These are phyloP conservation scores for Astrothelium subdiscretum DNA, from an alignment of 495 filamentous ascomycete species.

Conservation along the genomic window DNA sequence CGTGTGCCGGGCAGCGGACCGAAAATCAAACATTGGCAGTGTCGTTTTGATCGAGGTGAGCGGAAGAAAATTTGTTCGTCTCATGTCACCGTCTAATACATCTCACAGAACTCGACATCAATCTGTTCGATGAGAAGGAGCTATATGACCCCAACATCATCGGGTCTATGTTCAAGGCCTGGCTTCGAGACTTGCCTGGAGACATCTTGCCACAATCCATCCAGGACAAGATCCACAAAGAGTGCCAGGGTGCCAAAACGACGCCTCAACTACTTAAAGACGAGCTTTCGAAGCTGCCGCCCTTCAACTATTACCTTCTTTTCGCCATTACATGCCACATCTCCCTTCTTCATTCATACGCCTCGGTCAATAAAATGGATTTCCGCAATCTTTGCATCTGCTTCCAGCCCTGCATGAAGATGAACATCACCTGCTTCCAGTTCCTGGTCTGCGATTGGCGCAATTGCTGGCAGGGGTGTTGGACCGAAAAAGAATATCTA, in stretches of 20 bases:
- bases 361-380: conserved; percentile 89
- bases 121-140: conserved; percentile 70
- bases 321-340: conserved; percentile 93
- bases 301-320: conserved; percentile 90
- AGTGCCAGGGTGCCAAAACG: conserved; percentile 61
- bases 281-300: conserved; percentile 78
- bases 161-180: conserved; percentile 82
- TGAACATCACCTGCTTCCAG: conserved; percentile 81
- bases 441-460: conserved; percentile 87
- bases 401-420: conserved; percentile 89
- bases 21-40: conserved; percentile 78
- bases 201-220: conserved; percentile 74
- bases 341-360: conserved; percentile 71
- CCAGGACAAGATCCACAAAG: conserved; percentile 60
- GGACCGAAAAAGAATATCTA: conserved; percentile 71
- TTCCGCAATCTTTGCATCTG: conserved; percentile 86
- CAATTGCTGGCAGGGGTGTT: conserved; percentile 90
- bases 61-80: not conserved
- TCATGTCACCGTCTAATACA: conserved; percentile 20
- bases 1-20: conserved; percentile 73
- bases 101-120: conserved; percentile 59
- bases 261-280: conserved; percentile 75
- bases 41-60: conserved; percentile 69
- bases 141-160: conserved; percentile 91
- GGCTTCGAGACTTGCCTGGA: conserved; percentile 87